phyloP scores from a whole-genome alignment of 306 rosid genomes.

The Citrullus mucosospermus region DNA sequence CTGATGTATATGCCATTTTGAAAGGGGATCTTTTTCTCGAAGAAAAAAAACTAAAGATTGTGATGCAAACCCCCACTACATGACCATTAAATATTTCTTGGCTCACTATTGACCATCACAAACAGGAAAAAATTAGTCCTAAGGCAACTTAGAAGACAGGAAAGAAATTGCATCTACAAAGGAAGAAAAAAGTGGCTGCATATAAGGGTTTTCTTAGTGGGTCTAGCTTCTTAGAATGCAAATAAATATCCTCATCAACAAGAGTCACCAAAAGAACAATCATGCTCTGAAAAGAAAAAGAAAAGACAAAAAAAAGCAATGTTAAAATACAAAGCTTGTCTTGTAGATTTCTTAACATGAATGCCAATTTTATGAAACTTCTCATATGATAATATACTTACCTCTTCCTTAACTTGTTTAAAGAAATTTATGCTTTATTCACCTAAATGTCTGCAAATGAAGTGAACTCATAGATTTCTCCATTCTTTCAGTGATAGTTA shows the following conservation, averaged over 20 bases:
- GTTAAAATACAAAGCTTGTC: not conserved
- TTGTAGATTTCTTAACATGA: not conserved
- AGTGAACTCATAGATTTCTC: not conserved
- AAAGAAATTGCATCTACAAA: not conserved
- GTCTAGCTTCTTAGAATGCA: not conserved
- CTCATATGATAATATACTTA: not conserved
- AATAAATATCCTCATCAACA: not conserved
- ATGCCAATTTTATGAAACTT: not conserved
- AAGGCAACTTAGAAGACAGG: not conserved
- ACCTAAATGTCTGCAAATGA: not conserved
- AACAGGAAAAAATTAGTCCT: not conserved
- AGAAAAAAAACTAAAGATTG: not conserved
- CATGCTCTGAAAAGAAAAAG: not conserved
- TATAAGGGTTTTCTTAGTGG: not conserved
- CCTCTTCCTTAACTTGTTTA: not conserved
- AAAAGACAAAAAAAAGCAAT: not conserved
- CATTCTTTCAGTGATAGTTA: not conserved
- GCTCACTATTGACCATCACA: not conserved
- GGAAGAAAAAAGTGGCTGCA: not conserved
- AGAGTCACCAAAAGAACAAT: not conserved
- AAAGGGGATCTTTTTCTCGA: not conserved
- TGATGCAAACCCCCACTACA: not conserved
- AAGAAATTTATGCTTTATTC: not conserved
- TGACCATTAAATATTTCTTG: not conserved
- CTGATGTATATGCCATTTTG: not conserved